phyloP scores from a whole-genome alignment of 2,329 filamentous ascomycete genomes.

The Calonectria montana region DNA sequence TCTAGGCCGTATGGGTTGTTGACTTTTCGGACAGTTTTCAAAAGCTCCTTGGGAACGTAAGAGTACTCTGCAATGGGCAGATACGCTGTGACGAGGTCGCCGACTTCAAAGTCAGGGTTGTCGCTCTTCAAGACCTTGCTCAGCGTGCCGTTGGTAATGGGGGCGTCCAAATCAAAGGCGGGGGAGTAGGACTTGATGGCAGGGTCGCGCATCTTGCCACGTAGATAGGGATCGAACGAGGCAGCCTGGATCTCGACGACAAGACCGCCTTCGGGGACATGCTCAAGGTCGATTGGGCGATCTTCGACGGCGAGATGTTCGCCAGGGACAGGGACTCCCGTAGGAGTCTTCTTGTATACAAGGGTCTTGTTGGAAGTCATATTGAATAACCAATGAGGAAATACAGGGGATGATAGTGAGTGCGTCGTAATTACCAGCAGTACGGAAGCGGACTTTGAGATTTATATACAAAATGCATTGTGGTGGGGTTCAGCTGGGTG shows the following conservation, averaged over 20 bases:
- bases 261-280: conserved; percentile 72
- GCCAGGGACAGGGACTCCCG: conserved; percentile 74
- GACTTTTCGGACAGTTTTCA: conserved; percentile 62
- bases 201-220: conserved; percentile 79
- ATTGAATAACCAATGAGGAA: not conserved
- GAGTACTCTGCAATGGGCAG: conserved; percentile 78
- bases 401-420: not conserved
- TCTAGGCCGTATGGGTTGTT: conserved; percentile 78
- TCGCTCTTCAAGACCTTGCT: conserved; percentile 79
- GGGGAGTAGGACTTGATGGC: conserved; percentile 68
- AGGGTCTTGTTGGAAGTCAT: conserved; percentile 75
- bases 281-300: conserved; percentile 71
- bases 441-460: not conserved
- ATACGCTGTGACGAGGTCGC: conserved; percentile 72
- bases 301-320: conserved; percentile 77
- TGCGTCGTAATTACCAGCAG: not conserved
- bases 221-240: conserved; percentile 88
- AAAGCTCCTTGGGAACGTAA: conserved; percentile 57
- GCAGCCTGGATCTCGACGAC: conserved; percentile 78
- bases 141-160: conserved; percentile 73
- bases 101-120: conserved; percentile 69
- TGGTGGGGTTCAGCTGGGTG: not conserved
- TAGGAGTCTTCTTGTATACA: conserved; percentile 77
- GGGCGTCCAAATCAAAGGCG: conserved; percentile 67
- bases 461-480: not conserved